phyloP scores from a whole-genome alignment of 2,329 filamentous ascomycete genomes.

The Aureobasidium vineae region DNA sequence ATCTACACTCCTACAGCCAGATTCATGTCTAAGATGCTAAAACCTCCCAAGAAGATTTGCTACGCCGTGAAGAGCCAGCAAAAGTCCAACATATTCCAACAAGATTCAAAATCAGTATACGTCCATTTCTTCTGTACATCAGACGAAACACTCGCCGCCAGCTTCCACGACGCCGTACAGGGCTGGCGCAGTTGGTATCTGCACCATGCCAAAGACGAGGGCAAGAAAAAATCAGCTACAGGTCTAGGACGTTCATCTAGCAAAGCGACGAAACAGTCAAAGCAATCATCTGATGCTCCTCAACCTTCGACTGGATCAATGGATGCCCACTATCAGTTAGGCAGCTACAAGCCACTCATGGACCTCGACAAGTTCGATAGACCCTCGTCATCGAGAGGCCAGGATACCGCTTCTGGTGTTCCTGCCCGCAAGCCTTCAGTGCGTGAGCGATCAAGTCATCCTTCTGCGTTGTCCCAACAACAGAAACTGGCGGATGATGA shows the following conservation, averaged over 20 bases:
- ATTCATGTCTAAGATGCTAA: slow-evolving; percentile 67
- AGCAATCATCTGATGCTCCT: slow-evolving; percentile 24
- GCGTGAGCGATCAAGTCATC: slow-evolving; percentile 41
- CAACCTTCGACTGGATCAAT: slow-evolving; percentile 37
- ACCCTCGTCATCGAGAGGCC: slow-evolving; percentile 39
- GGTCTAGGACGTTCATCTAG: slow-evolving; percentile 6
- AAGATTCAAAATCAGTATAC: slow-evolving; percentile 72
- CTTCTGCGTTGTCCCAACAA: slow-evolving; percentile 35
- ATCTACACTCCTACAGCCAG: slow-evolving; percentile 75
- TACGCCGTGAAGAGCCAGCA: slow-evolving; percentile 86
- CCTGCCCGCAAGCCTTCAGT: slow-evolving; percentile 40
- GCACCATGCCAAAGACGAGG: slow-evolving; percentile 65
- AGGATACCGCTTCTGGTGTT: not conserved
- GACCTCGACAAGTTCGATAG: slow-evolving; percentile 60
- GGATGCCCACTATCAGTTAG: slow-evolving; percentile 60
- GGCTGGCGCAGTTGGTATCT: slow-evolving; percentile 91
- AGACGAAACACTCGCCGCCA: slow-evolving; percentile 63
- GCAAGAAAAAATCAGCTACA: slow-evolving; percentile 39
- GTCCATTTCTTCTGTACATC: slow-evolving; percentile 90
- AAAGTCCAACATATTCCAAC: slow-evolving; percentile 80
- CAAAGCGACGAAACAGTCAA: slow-evolving; percentile 22
- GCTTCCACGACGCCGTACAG: slow-evolving; percentile 71
- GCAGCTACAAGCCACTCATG: slow-evolving; percentile 66
- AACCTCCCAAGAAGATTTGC: slow-evolving; percentile 79
- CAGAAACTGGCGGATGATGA: slow-evolving; percentile 38